These are phyloP conservation scores for Ehretia macrophylla DNA, from an alignment of 257 asterid species.

Conservation along the genomic window DNA sequence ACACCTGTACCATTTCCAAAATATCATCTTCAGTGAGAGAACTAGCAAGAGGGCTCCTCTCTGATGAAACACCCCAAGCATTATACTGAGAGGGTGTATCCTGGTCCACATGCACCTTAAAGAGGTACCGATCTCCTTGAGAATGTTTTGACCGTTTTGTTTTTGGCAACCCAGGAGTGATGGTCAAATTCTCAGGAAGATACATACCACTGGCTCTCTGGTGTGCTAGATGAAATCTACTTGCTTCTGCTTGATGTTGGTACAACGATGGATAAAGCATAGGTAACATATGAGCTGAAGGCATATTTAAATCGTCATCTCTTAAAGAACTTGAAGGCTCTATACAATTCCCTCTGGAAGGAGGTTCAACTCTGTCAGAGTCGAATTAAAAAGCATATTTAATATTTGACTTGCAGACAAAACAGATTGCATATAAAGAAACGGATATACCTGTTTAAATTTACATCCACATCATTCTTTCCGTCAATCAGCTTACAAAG, in stretches of 20 bases:
- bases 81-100: conserved; percentile 33
- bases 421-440: not conserved
- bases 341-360: conserved; percentile 35
- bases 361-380: conserved; percentile 34
- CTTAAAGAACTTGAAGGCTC: conserved; percentile 42
- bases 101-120: conserved; percentile 16
- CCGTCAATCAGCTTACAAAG: conserved; percentile 90
- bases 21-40: conserved; percentile 82
- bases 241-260: conserved; percentile 61
- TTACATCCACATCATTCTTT: conserved; percentile 39
- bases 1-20: conserved; percentile 70
- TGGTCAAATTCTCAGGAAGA: conserved; percentile 26
- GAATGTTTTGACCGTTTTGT: conserved; percentile 33
- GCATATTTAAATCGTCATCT: conserved; percentile 38
- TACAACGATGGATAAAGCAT: conserved; percentile 54
- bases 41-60: conserved; percentile 43
- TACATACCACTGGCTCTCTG: conserved; percentile 30
- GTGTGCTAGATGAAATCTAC: conserved; percentile 50
- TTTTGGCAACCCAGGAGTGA: conserved; percentile 29
- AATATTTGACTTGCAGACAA: conserved; percentile 4
- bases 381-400: conserved; percentile 18
- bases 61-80: conserved; percentile 55
- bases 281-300: conserved; percentile 43
- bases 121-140: conserved; percentile 33
- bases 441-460: conserved; percentile 41